phyloP scores from a whole-genome alignment of 192 early-diverging fungal species.

The Jimgerdemannia flammicorona region DNA sequence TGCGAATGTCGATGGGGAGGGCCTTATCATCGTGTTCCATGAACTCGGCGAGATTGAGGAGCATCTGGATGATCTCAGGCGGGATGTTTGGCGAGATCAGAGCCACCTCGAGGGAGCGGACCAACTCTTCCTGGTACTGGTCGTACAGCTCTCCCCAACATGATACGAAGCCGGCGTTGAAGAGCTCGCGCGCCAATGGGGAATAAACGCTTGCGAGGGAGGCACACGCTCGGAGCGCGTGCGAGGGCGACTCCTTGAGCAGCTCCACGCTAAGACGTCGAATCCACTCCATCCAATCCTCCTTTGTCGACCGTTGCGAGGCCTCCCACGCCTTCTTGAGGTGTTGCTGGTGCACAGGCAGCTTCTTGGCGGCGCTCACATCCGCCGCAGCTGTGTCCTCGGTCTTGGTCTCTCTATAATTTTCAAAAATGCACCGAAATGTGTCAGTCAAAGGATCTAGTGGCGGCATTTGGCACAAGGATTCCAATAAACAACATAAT shows the following conservation, averaged over 20 bases:
- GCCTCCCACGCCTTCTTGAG: slow-evolving; percentile 87
- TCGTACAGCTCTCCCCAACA: slow-evolving; percentile 93
- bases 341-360: slow-evolving; percentile 82
- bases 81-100: slow-evolving; percentile 79
- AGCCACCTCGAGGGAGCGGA: slow-evolving; percentile 74
- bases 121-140: slow-evolving; percentile 46
- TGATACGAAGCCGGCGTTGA: slow-evolving; percentile 96
- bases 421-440: slow-evolving; percentile 1
- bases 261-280: slow-evolving; percentile 84
- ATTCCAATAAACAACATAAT: slow-evolving; percentile 3
- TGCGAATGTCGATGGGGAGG: slow-evolving; percentile 88
- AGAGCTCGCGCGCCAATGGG: slow-evolving; percentile 81
- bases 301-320: slow-evolving; percentile 80
- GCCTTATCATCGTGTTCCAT: slow-evolving; percentile 99
- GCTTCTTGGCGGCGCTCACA: slow-evolving; percentile 55
- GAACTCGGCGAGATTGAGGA: slow-evolving; percentile 94
- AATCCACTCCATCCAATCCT: slow-evolving; percentile 98
- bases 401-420: slow-evolving; percentile 24
- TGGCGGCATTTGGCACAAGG: neutral
- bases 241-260: slow-evolving; percentile 94
- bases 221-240: slow-evolving; percentile 88
- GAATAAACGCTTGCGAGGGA: slow-evolving; percentile 76
- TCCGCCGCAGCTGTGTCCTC: slow-evolving; percentile 39
- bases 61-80: slow-evolving; percentile 86
- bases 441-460: neutral